Percentiles rank a stretch among this genome's conserved stretches.
phyloP scores from a whole-genome alignment of 805 yeast species.

The Clavispora fructus region DNA sequence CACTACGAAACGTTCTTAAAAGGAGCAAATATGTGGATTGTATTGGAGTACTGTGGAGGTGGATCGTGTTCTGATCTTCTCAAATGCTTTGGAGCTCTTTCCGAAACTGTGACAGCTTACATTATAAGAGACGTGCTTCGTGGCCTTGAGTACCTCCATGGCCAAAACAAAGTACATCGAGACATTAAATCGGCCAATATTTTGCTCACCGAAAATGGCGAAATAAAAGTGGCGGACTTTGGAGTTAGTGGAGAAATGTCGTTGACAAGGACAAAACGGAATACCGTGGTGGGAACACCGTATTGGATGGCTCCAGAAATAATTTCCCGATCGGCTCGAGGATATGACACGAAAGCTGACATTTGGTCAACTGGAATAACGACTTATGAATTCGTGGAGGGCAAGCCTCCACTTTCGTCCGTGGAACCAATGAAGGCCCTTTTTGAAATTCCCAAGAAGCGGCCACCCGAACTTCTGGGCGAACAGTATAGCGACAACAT shows the following conservation, averaged over 20 bases:
- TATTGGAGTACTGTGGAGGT: conserved; percentile 94
- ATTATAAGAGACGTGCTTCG: conserved; percentile 58
- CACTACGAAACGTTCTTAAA: conserved; percentile 55
- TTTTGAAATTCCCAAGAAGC: conserved; percentile 58
- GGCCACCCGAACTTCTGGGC: conserved; percentile 57
- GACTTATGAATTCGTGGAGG: conserved; percentile 75
- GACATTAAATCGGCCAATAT: conserved; percentile 91
- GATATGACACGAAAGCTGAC: conserved; percentile 83
- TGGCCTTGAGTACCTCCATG: conserved; percentile 76
- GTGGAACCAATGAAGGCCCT: conserved; percentile 75
- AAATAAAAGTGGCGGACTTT: conserved; percentile 82
- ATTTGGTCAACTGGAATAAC: conserved; percentile 97
- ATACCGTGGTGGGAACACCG: conserved; percentile 91
- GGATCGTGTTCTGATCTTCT: conserved; percentile 83
- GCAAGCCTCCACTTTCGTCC: conserved; percentile 73
- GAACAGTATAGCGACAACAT: conserved; percentile 43
- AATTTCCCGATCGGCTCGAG: conserved; percentile 44
- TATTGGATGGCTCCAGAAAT: conserved; percentile 99
- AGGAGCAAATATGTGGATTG: conserved; percentile 75
- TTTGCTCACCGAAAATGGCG: conserved; percentile 61
- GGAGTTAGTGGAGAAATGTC: conserved; percentile 87
- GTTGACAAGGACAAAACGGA: conserved; percentile 43
- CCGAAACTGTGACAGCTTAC: conserved; percentile 45
- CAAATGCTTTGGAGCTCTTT: conserved; percentile 46
- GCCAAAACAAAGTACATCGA: conserved; percentile 73